A percentile compares a stretch with the other conserved stretches of the same genome.
These are phyloP conservation scores for Claviceps pusilla DNA, from an alignment of 2,329 filamentous ascomycete genomes.

Conservation along the genomic window DNA sequence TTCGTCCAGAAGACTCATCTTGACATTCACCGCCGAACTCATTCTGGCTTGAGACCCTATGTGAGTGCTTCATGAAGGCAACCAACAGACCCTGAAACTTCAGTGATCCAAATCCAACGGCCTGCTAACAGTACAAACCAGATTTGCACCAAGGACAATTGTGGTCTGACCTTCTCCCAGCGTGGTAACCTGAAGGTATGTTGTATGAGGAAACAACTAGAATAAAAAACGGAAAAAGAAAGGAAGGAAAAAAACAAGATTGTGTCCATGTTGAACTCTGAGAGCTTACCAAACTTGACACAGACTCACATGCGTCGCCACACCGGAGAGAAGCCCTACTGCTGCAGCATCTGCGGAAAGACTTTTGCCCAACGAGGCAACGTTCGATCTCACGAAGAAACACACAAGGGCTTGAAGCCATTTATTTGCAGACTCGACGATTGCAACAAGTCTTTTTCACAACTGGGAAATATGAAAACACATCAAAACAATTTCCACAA, in stretches of 20 bases:
- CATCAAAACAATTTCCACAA: conserved; percentile 92
- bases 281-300: background rate
- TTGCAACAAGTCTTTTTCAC: conserved; percentile 79
- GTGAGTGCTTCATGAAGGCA: conserved; percentile 33
- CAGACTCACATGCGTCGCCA: conserved; percentile 78
- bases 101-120: too few relatives aligned
- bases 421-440: conserved; percentile 69
- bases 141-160: conserved; percentile 57
- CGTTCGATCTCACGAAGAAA: conserved; percentile 67
- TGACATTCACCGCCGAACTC: conserved; percentile 73
- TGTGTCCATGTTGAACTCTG: background rate
- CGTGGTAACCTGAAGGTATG: conserved; percentile 74
- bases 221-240: too few relatives aligned
- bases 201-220: background rate
- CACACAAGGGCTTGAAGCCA: conserved; percentile 62
- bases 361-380: conserved; percentile 76
- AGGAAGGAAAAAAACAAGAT: background rate
- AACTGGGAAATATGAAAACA: conserved; percentile 85
- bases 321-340: conserved; percentile 73
- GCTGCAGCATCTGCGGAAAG: conserved; percentile 66
- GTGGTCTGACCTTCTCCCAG: conserved; percentile 72
- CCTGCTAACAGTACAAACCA: conserved; percentile 11
- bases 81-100: background rate
- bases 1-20: conserved; percentile 90
- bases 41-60: conserved; percentile 84